Conservation (phyloP, 1,284 basidiomycete genomes). For the Tetrapyrgos nigripes region DNA sequence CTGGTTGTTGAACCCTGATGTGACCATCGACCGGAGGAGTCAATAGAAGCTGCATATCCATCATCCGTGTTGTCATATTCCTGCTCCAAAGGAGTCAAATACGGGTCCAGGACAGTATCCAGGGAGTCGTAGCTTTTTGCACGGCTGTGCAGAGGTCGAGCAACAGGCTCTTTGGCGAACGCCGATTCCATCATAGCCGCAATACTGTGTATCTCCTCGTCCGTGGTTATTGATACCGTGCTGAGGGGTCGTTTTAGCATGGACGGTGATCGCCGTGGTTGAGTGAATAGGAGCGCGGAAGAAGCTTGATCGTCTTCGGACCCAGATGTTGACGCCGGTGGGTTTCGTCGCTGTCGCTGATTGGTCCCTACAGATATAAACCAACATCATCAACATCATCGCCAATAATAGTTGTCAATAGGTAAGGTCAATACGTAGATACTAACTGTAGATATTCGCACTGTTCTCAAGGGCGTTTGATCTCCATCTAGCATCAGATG, state of each 20-base stretch:
- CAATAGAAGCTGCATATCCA: background rate
- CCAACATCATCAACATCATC: background rate
- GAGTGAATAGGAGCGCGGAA: slow-evolving; percentile 8
- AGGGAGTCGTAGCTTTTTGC: slow-evolving; percentile 12
- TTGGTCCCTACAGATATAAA: background rate
- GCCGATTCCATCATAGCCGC: slow-evolving; percentile 36
- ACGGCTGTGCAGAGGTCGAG: slow-evolving; percentile 14
- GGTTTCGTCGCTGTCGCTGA: slow-evolving; percentile 22
- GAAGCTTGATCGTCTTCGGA: slow-evolving; percentile 4
- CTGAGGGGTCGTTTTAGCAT: slow-evolving; percentile 20
- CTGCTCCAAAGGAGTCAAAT: background rate
- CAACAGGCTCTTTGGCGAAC: slow-evolving; percentile 19
- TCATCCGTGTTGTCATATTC: slow-evolving; percentile 8
- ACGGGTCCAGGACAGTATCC: slow-evolving; percentile 12
- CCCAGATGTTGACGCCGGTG: slow-evolving; percentile 18
- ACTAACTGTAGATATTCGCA: slow-evolving; percentile 22
- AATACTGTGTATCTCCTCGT: slow-evolving; percentile 38
- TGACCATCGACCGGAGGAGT: background rate
- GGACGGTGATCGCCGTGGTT: background rate
- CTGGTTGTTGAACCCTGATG: slow-evolving; percentile 4
- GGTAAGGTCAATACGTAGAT: background rate
- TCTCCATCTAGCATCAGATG: slow-evolving; percentile 48
- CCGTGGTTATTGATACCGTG: slow-evolving; percentile 35
- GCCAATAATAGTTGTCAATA: background rate
- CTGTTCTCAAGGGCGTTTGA: slow-evolving; percentile 18